Conservation (phyloP, 2,329 filamentous ascomycete species). For the Aspergillus awamori region DNA sequence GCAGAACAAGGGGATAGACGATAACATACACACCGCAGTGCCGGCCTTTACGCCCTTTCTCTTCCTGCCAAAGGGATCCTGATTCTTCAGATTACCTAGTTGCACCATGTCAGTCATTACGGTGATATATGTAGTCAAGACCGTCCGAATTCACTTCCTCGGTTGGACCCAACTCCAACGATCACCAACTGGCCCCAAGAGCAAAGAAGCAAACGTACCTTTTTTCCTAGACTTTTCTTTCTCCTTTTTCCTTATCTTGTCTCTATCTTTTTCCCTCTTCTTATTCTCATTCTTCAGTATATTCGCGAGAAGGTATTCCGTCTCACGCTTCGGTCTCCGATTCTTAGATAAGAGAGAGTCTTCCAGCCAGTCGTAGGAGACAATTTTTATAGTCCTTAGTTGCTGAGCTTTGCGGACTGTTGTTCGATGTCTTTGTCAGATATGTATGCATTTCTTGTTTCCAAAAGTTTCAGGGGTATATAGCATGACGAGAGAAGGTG, state of each 20-base stretch:
- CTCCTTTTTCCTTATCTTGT: not conserved
- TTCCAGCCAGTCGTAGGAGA: slow-evolving; percentile 52
- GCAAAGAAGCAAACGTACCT: not conserved
- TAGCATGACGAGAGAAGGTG: no score
- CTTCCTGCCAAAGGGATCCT: slow-evolving; percentile 1
- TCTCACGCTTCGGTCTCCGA: slow-evolving; percentile 37
- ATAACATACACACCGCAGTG: not conserved
- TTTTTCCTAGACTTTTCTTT: not conserved
- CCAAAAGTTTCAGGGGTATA: no score
- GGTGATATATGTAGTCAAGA: no score
- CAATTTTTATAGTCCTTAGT: slow-evolving; percentile 45
- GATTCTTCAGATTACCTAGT: not conserved
- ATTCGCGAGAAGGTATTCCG: slow-evolving; percentile 43
- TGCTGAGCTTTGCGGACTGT: slow-evolving; percentile 47
- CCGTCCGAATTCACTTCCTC: no score
- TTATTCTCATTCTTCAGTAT: slow-evolving; percentile 34
- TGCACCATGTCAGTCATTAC: no score
- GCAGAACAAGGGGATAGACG: not conserved
- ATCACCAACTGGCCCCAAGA: no score
- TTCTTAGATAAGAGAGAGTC: slow-evolving; percentile 44
- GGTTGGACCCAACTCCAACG: no score
- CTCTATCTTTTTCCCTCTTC: not conserved
- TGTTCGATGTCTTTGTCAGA: slow-evolving; percentile 18
- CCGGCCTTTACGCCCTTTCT: not conserved
- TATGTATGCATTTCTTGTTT: not conserved